phyloP scores from a whole-genome alignment of 164 flowering plant genomes.

The Tetrastigma voinierianum region DNA sequence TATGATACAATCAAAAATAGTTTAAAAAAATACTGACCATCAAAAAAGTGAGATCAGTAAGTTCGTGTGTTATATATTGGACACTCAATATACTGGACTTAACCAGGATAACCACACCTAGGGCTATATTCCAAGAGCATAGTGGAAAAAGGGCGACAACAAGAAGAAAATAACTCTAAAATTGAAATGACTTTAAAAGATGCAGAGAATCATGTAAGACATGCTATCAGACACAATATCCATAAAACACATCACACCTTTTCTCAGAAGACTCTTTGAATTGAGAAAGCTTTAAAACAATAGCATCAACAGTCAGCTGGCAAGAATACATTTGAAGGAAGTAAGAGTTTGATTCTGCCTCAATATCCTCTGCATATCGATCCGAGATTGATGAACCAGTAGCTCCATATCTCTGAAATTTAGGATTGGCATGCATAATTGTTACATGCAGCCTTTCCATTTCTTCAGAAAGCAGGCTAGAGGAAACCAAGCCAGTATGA shows the following conservation, averaged over 20 bases:
- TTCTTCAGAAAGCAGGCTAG: conserved; percentile 64
- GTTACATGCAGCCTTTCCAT: conserved; percentile 54
- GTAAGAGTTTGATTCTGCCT: conserved; percentile 79
- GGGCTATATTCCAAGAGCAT: no score
- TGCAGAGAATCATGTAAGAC: not conserved
- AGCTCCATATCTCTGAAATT: conserved; percentile 52
- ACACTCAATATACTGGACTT: no score
- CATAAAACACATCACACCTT: conserved; percentile 41
- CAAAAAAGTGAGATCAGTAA: no score
- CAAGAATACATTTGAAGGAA: conserved; percentile 87
- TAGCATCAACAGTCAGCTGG: conserved; percentile 63
- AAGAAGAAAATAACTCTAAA: no score
- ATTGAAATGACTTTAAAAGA: not conserved
- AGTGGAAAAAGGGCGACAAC: no score
- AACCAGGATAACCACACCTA: no score
- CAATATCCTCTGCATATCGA: conserved; percentile 72
- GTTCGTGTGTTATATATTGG: no score
- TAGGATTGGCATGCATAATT: conserved; percentile 38
- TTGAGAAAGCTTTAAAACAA: conserved; percentile 87
- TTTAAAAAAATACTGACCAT: no score
- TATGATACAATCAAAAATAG: no score
- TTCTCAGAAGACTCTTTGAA: conserved; percentile 78
- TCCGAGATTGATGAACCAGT: conserved; percentile 57
- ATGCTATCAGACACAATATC: not conserved
- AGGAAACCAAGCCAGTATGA: conserved; percentile 40